Conservation (phyloP, 305 asterid genomes). For the Nicotiana rustica region DNA sequence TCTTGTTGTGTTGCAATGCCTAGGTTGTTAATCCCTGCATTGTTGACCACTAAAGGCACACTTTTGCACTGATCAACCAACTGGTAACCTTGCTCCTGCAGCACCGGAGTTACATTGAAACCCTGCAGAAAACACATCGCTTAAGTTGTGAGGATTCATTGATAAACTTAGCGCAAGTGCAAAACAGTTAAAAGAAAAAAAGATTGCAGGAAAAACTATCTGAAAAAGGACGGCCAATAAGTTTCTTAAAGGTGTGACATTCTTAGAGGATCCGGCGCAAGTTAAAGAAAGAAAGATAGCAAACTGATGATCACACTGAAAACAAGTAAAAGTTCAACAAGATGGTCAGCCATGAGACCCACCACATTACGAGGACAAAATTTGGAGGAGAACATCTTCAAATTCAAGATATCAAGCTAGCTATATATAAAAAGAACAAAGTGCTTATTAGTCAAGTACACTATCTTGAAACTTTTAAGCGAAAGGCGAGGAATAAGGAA, state of each 20-base stretch:
- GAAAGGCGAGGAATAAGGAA: not conserved
- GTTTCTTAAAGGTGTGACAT: not conserved
- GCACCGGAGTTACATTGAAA: conserved; percentile 55
- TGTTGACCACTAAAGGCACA: conserved; percentile 56
- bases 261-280: not conserved
- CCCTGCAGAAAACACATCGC: conserved; percentile 51
- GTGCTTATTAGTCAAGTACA: not conserved
- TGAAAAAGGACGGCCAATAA: not conserved
- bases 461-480: not conserved
- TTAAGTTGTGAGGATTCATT: not conserved
- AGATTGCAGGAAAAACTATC: not conserved
- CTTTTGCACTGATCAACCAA: conserved; percentile 66
- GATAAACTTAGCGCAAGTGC: not conserved
- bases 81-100: conserved; percentile 65
- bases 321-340: conserved; percentile 21
- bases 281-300: not conserved
- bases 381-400: not conserved
- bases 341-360: not conserved
- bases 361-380: not conserved
- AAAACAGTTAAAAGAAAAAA: not conserved
- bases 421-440: not conserved
- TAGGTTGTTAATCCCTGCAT: conserved; percentile 56
- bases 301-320: not conserved
- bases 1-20: conserved; percentile 63
- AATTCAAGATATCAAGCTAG: not conserved